Evolutionary conservation across 2,329 filamentous ascomycete species (phyloP).

Genomic region (Celoporthe dispersa): DNA sequence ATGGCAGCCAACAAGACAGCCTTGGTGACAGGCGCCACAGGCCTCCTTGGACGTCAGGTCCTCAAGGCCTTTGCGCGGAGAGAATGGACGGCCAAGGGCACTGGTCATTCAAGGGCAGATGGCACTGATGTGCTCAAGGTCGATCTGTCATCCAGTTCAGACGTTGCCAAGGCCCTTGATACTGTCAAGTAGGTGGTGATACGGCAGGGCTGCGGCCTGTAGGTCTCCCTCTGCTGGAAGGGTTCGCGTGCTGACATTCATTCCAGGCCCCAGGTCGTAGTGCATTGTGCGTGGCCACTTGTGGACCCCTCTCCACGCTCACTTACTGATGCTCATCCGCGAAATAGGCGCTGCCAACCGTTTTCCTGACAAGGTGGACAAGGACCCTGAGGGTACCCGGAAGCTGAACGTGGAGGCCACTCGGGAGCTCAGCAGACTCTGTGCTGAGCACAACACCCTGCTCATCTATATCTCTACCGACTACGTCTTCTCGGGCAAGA

Average conservation of each 20-base stretch:
- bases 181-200: slow-evolving; percentile 54
- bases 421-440: slow-evolving; percentile 66
- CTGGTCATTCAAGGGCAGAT: slow-evolving; percentile 74
- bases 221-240: slow-evolving; percentile 29
- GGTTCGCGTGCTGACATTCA: not conserved
- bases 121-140: slow-evolving; percentile 69
- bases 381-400: slow-evolving; percentile 75
- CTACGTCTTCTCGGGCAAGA: slow-evolving; percentile 75
- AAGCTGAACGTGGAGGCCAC: slow-evolving; percentile 77
- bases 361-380: slow-evolving; percentile 84
- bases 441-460: slow-evolving; percentile 63
- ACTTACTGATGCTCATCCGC: slow-evolving; percentile 9
- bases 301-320: not conserved
- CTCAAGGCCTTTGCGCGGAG: slow-evolving; percentile 69
- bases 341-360: slow-evolving; percentile 78
- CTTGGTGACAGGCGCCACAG: slow-evolving; percentile 83
- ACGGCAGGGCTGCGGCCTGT: not conserved
- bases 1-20: slow-evolving; percentile 54
- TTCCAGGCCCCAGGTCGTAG: slow-evolving; percentile 71
- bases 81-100: slow-evolving; percentile 73
- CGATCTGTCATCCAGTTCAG: slow-evolving; percentile 51
- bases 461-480: slow-evolving; percentile 83
- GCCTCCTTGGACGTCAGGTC: slow-evolving; percentile 81
- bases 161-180: slow-evolving; percentile 57
- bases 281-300: slow-evolving; percentile 68